Evolutionary conservation across 2,329 filamentous ascomycete species (phyloP).

Genomic region (Xylaria hypoxylon): DNA sequence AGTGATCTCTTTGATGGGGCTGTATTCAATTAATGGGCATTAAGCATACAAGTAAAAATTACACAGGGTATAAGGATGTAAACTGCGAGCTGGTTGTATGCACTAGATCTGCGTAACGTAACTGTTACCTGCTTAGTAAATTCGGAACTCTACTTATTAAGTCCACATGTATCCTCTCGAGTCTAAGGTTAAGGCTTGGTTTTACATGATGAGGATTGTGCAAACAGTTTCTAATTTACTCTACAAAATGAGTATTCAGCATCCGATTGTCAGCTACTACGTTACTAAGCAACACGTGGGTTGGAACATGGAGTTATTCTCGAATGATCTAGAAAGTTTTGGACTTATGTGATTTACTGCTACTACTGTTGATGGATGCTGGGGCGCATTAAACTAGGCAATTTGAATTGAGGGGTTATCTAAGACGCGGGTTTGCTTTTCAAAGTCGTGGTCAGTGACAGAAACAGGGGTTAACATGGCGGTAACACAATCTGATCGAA

Average conservation of each 20-base stretch:
- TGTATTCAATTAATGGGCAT: not conserved
- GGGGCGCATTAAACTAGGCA: not conserved
- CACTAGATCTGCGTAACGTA: not conserved
- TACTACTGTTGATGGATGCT: not conserved
- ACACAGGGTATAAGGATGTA: not conserved
- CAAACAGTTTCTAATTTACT: not conserved
- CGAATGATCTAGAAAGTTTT: conserved; percentile 1
- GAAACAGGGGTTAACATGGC: not conserved
- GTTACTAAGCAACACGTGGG: not conserved
- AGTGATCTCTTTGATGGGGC: not conserved
- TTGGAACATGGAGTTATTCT: not conserved
- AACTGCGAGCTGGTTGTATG: too few species aligned
- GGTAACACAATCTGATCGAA: not conserved
- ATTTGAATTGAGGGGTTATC: not conserved
- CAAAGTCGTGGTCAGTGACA: not conserved
- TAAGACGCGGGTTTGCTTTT: not conserved
- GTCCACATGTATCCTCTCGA: not conserved
- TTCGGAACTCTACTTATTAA: not conserved
- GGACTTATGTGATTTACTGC: not conserved
- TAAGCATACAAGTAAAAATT: not conserved
- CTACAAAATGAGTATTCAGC: not conserved
- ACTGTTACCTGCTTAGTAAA: not conserved
- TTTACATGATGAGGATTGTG: not conserved
- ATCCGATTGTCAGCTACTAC: not conserved
- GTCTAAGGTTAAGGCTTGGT: not conserved